Conservation (phyloP, 805 yeast genomes). For the Nadsonia fulvescens region DNA sequence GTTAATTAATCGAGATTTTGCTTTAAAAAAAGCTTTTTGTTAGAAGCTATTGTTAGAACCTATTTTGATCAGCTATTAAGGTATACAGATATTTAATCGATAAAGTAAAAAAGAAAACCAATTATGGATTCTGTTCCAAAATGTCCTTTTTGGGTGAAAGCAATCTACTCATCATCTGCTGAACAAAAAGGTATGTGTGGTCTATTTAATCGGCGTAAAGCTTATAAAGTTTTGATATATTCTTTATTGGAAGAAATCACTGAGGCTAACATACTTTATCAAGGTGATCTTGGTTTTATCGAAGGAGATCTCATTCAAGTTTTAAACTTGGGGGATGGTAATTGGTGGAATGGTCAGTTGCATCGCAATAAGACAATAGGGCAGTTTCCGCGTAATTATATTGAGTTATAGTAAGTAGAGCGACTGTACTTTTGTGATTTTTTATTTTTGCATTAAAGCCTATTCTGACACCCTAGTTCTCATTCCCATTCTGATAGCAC, state of each 20-base stretch:
- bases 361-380: conserved; percentile 71
- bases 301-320: conserved; percentile 90
- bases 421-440: too few relatives aligned
- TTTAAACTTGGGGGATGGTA: conserved; percentile 61
- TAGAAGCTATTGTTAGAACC: too few relatives aligned
- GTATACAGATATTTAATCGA: too few relatives aligned
- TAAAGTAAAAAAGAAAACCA: too few relatives aligned
- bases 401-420: conserved; percentile 32
- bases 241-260: neutral
- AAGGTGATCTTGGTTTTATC: conserved; percentile 66
- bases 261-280: neutral
- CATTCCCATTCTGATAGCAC: too few relatives aligned
- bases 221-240: neutral
- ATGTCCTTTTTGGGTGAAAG: conserved; percentile 57
- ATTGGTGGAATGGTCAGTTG: conserved; percentile 80
- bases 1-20: too few relatives aligned
- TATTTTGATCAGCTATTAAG: too few relatives aligned
- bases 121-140: conserved; percentile 7
- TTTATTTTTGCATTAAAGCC: too few relatives aligned
- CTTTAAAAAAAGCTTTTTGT: too few relatives aligned
- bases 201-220: neutral
- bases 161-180: conserved; percentile 89
- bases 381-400: conserved; percentile 75
- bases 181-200: conserved; percentile 41
- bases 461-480: too few relatives aligned